These are phyloP conservation scores for Lactarius hatsudake DNA, from an alignment of 768 basidiomycete species.

Conservation along the genomic window DNA sequence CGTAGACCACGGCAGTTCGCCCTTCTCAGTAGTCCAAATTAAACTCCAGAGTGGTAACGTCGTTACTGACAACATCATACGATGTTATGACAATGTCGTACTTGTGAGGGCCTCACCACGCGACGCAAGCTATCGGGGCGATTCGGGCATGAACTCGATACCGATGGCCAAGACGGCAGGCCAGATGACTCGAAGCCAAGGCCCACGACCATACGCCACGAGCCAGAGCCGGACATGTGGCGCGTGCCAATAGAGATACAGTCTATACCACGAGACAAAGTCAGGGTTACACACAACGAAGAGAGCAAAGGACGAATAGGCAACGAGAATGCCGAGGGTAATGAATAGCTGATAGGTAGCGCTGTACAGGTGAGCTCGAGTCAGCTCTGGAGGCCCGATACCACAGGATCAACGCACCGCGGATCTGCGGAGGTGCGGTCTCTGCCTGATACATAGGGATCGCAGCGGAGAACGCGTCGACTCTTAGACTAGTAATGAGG, in stretches of 20 bases:
- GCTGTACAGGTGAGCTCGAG: slow-evolving; percentile 11
- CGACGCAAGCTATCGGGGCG: slow-evolving; percentile 50
- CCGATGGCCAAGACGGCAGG: slow-evolving; percentile 58
- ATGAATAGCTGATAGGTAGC: slow-evolving; percentile 57
- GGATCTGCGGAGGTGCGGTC: slow-evolving; percentile 66
- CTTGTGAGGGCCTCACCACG: too few relatives aligned
- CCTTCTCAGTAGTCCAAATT: too few relatives aligned
- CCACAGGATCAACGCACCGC: slow-evolving; percentile 43
- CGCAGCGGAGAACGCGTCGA: slow-evolving; percentile 64
- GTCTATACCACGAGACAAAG: too few relatives aligned
- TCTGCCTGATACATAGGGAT: slow-evolving; percentile 61
- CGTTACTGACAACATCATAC: too few relatives aligned
- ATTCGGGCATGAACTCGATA: slow-evolving; percentile 64
- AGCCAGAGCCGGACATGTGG: too few relatives aligned
- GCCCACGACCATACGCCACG: slow-evolving; percentile 63
- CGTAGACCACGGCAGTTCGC: too few relatives aligned
- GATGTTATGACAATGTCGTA: too few relatives aligned
- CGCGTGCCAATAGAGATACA: too few relatives aligned
- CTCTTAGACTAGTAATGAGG: slow-evolving; percentile 61
- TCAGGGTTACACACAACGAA: too few relatives aligned
- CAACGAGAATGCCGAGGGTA: too few relatives aligned
- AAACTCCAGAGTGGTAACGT: too few relatives aligned
- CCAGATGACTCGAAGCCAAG: slow-evolving; percentile 63
- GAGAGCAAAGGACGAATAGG: too few relatives aligned
- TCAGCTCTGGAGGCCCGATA: slow-evolving; percentile 31